A percentile compares a stretch with the other conserved stretches of the same genome.
Conservation (phyloP, 1,284 basidiomycete genomes). For the Austroboletus olivaceoglutinosus region DNA sequence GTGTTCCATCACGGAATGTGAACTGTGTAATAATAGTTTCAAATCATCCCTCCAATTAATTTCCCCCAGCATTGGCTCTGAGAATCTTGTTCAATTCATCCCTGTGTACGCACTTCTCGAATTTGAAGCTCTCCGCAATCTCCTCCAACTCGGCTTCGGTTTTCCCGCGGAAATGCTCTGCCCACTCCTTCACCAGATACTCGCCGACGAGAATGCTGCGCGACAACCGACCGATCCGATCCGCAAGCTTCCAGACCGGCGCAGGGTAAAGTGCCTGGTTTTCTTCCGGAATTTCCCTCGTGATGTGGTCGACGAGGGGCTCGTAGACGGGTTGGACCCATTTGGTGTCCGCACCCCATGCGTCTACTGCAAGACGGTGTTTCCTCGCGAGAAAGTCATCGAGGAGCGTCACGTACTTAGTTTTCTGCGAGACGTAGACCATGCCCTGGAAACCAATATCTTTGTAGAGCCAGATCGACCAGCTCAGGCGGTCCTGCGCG, state of each 20-base stretch:
- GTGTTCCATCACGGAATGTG: too few relatives aligned
- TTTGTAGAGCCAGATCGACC: constrained; percentile 87
- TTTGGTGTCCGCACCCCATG: constrained; percentile 60
- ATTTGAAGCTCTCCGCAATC: constrained; percentile 61
- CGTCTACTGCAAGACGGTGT: constrained; percentile 59
- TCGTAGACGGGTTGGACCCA: constrained; percentile 51
- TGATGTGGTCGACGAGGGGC: constrained; percentile 55
- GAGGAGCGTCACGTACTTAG: constrained; percentile 68
- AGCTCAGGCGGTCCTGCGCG: constrained; percentile 60
- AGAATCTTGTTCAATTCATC: constrained; percentile 50
- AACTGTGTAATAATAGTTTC: neutral
- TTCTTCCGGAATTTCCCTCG: constrained; percentile 43
- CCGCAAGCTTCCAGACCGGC: constrained; percentile 48
- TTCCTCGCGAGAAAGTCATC: constrained; percentile 62
- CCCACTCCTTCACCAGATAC: constrained; percentile 63
- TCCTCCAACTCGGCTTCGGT: constrained; percentile 54
- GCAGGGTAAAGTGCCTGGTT: constrained; percentile 49
- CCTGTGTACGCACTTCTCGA: constrained; percentile 52
- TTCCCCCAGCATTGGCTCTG: constrained; percentile 33
- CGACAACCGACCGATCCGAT: constrained; percentile 48
- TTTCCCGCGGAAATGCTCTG: constrained; percentile 60
- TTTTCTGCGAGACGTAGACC: constrained; percentile 66
- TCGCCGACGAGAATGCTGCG: constrained; percentile 62
- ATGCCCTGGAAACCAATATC: constrained; percentile 85
- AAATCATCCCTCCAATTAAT: neutral